Base-by-base conservation (phyloP, 371 early-diverging fungal genomes). In the Choanephora cucurbitarum region DNA sequence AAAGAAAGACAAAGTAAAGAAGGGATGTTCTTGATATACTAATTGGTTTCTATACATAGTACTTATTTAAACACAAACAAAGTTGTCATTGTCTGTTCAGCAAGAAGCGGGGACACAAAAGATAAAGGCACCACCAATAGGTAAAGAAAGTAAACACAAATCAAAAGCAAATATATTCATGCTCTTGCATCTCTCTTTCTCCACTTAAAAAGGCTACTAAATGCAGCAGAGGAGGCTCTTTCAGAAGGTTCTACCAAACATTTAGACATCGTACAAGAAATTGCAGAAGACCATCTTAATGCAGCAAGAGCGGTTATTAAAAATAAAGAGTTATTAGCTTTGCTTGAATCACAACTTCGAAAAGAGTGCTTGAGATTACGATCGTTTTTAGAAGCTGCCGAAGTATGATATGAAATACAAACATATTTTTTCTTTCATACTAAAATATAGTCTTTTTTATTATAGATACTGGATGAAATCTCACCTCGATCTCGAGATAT, bases 391-490 rank as follows among this genome's bases (percentile, higher is more conserved):
- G 82, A 90, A 22, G 99, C 99, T 5, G 94, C 95, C 22, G 91
- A 93, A 81, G 95, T 92, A 72, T 54, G 57, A 43, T 22, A 48
- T 50, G 41, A 41, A 49, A 44, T 39, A 33, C 39, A 1, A 24
- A 3, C 21, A 10, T 47, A 17, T 44, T 7, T 13, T 31, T 19
- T 21, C 14, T 45, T 31, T 13, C n/a, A 34, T 42, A 49, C 31
- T 43, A 31, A 15, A 18, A 22, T 17, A 39, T 28, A n/a, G n/a
- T n/a, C n/a, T 7, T 28, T 28, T 28, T 21, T 33, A 9, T 19
- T 57, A n/a, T n/a, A 91, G 87, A 88, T 94, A 56, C 96, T 99
- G 63, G 92, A 93, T 56, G 99, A 99, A 69, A 91, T 98, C n/a
- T 96, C 98, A 10, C 94, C 96, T 37, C 82, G 95, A 57, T 96